Evolutionary conservation across 352 stramenopile species (phyloP).

Genomic region (Globisporangium irregulare): DNA sequence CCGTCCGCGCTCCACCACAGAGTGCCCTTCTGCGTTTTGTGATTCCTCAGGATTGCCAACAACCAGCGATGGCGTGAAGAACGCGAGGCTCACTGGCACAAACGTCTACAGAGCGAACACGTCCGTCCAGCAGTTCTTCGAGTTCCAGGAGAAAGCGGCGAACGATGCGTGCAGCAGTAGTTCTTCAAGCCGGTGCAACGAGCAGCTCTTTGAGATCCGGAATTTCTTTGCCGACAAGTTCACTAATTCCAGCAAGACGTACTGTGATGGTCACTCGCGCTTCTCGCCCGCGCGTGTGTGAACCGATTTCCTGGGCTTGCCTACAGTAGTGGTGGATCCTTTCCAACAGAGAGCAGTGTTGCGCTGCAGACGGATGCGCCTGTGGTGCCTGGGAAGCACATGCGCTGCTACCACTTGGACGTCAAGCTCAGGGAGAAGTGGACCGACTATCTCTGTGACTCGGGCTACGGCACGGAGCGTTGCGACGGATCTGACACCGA

Average conservation of each 20-base stretch:
- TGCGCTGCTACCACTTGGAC: conserved; percentile 21
- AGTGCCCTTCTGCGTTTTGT: conserved; percentile 37
- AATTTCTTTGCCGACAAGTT: conserved; percentile 18
- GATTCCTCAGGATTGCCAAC: not conserved
- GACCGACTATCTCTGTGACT: conserved; percentile 22
- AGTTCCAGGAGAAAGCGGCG: conserved; percentile 33
- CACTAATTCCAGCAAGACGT: not conserved
- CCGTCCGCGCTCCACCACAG: conserved; percentile 34
- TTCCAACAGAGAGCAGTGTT: conserved; percentile 4
- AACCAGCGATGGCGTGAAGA: conserved; percentile 11
- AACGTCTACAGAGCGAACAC: conserved; percentile 31
- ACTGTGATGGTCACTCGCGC: conserved; percentile 4
- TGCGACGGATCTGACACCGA: conserved; percentile 14
- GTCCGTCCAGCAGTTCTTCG: conserved; percentile 31
- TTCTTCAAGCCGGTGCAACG: conserved; percentile 18
- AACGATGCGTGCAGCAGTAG: conserved; percentile 52
- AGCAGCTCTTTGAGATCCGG: conserved; percentile 17
- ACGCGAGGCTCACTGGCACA: conserved; percentile 6
- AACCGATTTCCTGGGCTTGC: conserved; percentile 6
- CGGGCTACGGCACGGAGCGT: conserved; percentile 22
- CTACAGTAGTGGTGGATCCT: not conserved
- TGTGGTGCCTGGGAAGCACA: conserved; percentile 10
- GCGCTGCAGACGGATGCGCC: conserved; percentile 6
- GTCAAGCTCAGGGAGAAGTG: conserved; percentile 25
- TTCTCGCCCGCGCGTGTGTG: conserved; percentile 14